Base-by-base conservation (phyloP, 768 basidiomycete species). In the Sistotremastrum suecicum region DNA sequence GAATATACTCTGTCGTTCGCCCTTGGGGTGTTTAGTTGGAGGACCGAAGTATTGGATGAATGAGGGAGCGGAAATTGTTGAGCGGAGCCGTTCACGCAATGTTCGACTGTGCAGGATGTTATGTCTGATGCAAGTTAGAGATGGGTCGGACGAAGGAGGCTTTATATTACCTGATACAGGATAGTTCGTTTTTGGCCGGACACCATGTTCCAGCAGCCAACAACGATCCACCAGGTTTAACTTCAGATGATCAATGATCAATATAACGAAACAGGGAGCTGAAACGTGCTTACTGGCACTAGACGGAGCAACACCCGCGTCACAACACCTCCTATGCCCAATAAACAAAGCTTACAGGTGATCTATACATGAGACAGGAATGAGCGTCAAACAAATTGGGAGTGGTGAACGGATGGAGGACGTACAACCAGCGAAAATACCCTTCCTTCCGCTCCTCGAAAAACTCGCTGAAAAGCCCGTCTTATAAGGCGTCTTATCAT, bases 401-500 rank as follows among this genome's bases (percentile, higher is more conserved):
- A 33, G 3, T 11, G 7, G 34, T 33, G 43, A 9, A 2, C 37
- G 37, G 6, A 30, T 35, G 20, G 32, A 29, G 39, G 7, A 70
- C 83, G 65, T 59, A 87, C 90, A 92, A 11, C 69, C 70, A 20
- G 91, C 91, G 60, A 88, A 97, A 8, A 81, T 75, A 0, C 92
- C 89, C 56, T 97, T 98, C 37, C 85, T 66, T 3, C 94, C 94
- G 31, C 83, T 83, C 41, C 95, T 69, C 3, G 89, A 91, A 53
- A 92, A 86, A 45, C 80, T 83, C 0, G 87, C 84, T 0, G 83
- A 82, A 33, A 97, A 71, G 7, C 70, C 70, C 5, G 61, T 74
- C 64, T 98, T 98, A 67, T 99, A 99, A 0, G 94, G 94, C 4
- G 94, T 99, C 65, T 91, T 92, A 58, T 91, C 85, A 47, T 87